Evolutionary conservation across 2,329 filamentous ascomycete species (phyloP), one percentile per base, ranked within the genome.

Genomic region (Aureobasidium uvarum): DNA sequence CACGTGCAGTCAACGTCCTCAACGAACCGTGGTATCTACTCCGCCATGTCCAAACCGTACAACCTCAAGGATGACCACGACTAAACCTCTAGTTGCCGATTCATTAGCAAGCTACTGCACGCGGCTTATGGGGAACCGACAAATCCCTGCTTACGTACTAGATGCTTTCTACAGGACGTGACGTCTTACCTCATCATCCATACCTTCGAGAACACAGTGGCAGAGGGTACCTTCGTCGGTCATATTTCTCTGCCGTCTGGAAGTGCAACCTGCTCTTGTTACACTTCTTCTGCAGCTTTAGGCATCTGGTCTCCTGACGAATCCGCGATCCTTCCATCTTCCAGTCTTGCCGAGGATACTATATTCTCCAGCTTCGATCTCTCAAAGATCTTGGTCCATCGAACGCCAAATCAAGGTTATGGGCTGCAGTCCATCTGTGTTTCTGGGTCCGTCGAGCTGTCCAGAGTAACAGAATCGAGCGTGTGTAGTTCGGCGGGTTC

Each of bases 71-170:
- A 25, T 55, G 36, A 55, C 28, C 20, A 28, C 52, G 52, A 41
- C 16, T 18, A n/a, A 20, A 11, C 1, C 25, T 5, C 39, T n/a
- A 39, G 23, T n/a, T 13, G 25, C n/a, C 8, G 33, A 31, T 31
- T n/a, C 10, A 58, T 11, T 18, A 58, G 38, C 8, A 56, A 58
- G 23, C 39, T 45, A 58, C 38, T 45, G 39, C 38, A 41, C 31
- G 16, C 38, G 39, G 54, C 54, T 45, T 58, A 45, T 58, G 39
- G 54, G 39, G 25, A 58, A 58, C 52, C 52, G 52, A 10, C 23
- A 28, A 28, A 28, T 13, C 20, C n/a, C 14, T n/a, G 50, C 33
- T 4, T 38, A 13, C n/a, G 50, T n/a, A 23, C 31, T 13, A n/a
- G 4, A 54, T 14, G n/a, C 50, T 54, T 38, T 10, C n/a, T 13